Evolutionary conservation across 1,284 basidiomycete genomes (phyloP).

Genomic region (Amylostereum areolatum): DNA sequence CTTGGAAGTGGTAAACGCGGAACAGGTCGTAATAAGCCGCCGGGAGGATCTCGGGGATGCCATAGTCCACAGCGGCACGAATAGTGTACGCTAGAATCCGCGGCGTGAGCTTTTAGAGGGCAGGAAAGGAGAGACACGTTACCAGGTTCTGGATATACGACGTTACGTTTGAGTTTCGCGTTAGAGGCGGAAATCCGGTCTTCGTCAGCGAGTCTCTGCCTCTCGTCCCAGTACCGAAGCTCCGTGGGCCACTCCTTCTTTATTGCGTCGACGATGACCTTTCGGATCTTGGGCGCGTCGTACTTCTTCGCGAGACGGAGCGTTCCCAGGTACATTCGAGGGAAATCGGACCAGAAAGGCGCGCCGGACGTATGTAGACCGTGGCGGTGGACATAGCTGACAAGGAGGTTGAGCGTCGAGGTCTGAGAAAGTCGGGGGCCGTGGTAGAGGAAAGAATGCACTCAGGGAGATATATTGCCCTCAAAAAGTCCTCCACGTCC

Average conservation of each 20-base stretch:
- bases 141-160: too few relatives aligned
- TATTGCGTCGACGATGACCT: not conserved
- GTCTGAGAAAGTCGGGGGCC: too few relatives aligned
- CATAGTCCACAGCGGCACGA: not conserved
- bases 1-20: too few relatives aligned
- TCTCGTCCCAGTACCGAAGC: not conserved
- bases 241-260: not conserved
- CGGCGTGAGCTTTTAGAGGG: too few relatives aligned
- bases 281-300: not conserved
- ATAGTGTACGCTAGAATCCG: not conserved
- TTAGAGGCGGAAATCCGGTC: too few relatives aligned
- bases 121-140: too few relatives aligned
- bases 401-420: too few relatives aligned
- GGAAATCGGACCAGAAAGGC: not conserved
- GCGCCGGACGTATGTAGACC: too few relatives aligned
- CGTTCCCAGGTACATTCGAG: not conserved
- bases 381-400: too few relatives aligned
- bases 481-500: not conserved
- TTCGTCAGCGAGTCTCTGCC: not conserved
- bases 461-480: not conserved
- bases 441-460: not conserved
- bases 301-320: not conserved
- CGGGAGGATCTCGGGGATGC: not conserved
- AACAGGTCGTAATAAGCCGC: not conserved
- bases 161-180: too few relatives aligned